A percentile compares a stretch with the other conserved stretches of the same genome.
phyloP scores from a whole-genome alignment of 2,329 filamentous ascomycete genomes.

The Geoglossum cookeanum region DNA sequence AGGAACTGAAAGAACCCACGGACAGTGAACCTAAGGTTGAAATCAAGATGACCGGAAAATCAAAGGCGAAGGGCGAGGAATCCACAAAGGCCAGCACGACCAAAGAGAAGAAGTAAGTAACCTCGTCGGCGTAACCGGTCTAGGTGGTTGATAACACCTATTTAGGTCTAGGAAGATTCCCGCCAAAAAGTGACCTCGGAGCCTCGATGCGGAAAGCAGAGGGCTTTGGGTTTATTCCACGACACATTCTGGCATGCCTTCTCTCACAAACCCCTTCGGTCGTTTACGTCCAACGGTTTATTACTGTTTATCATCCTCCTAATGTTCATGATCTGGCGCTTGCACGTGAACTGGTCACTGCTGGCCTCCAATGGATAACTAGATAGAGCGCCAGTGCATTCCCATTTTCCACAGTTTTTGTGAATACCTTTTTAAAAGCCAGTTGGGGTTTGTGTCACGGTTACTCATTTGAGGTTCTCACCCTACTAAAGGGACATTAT shows the following conservation, averaged over 20 bases:
- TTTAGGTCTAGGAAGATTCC: neutral
- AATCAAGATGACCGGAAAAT: neutral
- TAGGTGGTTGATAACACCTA: neutral
- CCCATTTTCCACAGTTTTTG: neutral
- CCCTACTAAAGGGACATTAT: neutral
- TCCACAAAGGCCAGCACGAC: neutral
- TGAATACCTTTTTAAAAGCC: neutral
- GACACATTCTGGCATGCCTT: neutral
- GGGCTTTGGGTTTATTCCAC: neutral
- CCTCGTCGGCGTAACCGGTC: neutral
- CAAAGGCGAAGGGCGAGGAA: neutral
- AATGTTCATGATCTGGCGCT: neutral
- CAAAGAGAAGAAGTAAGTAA: slow-evolving; percentile 1
- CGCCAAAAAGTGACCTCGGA: neutral
- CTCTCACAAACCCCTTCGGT: neutral
- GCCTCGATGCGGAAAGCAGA: neutral
- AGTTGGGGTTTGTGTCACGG: too few relatives aligned
- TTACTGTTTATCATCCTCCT: neutral
- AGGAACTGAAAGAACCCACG: neutral
- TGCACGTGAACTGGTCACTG: neutral
- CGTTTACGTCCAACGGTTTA: neutral
- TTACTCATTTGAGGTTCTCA: neutral
- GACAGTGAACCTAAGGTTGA: neutral
- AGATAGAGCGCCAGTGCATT: neutral
- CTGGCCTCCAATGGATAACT: neutral